Evolutionary conservation across 1,284 basidiomycete species (phyloP).

Genomic region (Peniophora sp.): DNA sequence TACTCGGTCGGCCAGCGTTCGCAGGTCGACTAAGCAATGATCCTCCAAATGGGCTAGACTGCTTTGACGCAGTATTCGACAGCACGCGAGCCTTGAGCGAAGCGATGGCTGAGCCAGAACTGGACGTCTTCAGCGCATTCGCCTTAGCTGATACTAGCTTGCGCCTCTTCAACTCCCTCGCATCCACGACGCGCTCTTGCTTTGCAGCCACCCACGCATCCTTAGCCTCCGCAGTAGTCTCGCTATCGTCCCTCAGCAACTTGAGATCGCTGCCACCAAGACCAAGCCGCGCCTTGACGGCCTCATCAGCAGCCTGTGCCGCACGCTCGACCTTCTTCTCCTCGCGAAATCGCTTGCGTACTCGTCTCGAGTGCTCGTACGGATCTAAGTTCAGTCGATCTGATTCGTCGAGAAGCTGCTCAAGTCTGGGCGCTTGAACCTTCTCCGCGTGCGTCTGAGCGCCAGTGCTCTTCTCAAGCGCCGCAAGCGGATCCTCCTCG

Average conservation of each 20-base stretch:
- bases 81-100: slow-evolving; percentile 50
- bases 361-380: slow-evolving; percentile 65
- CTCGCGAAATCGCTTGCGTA: slow-evolving; percentile 75
- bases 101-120: slow-evolving; percentile 20
- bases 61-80: slow-evolving; percentile 35
- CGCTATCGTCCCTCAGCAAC: slow-evolving; percentile 54
- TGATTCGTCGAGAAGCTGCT: slow-evolving; percentile 67
- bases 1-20: too few relatives aligned
- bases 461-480: slow-evolving; percentile 80
- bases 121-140: slow-evolving; percentile 8
- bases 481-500: slow-evolving; percentile 70
- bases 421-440: slow-evolving; percentile 70
- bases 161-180: too few relatives aligned
- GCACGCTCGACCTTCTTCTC: slow-evolving; percentile 75
- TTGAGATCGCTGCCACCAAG: slow-evolving; percentile 56
- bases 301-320: slow-evolving; percentile 60
- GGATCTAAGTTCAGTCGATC: slow-evolving; percentile 79
- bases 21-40: too few relatives aligned
- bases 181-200: slow-evolving; percentile 29
- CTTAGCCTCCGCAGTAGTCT: slow-evolving; percentile 46
- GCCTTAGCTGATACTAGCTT: slow-evolving; percentile 28
- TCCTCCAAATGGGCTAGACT: too few relatives aligned
- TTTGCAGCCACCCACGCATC: slow-evolving; percentile 50
- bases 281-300: slow-evolving; percentile 65
- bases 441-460: slow-evolving; percentile 67